Conservation (phyloP, 2,329 filamentous ascomycete species). For the Calonectria pteridis region DNA sequence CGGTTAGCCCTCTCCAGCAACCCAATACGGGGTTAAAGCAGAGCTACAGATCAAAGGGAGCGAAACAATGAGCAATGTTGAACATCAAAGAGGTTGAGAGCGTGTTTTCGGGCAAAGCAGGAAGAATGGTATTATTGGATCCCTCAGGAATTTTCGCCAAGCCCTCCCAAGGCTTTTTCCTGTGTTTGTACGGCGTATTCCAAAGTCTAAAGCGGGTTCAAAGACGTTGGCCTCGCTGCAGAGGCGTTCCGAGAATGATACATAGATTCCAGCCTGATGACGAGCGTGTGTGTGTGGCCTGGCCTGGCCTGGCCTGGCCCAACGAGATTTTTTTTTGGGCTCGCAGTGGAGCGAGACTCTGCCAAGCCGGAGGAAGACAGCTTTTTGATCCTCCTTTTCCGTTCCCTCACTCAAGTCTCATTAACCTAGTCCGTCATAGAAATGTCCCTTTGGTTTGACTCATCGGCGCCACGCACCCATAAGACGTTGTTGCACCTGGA, state of each 20-base stretch:
- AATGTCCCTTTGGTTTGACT: slow-evolving; percentile 64
- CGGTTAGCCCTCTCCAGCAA: not conserved
- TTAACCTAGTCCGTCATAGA: slow-evolving; percentile 58
- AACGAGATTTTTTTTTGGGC: not conserved
- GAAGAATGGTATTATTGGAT: slow-evolving; percentile 15
- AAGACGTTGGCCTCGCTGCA: slow-evolving; percentile 3
- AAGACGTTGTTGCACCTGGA: slow-evolving; percentile 94
- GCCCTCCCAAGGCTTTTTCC: slow-evolving; percentile 4
- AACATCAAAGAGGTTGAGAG: not conserved
- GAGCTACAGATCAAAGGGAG: not conserved
- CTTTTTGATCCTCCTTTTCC: not conserved
- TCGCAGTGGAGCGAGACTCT: not conserved
- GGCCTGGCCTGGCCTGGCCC: slow-evolving; percentile 3
- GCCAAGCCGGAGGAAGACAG: not conserved
- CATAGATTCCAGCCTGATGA: slow-evolving; percentile 12
- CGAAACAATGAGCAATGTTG: not conserved
- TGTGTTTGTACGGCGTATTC: not conserved
- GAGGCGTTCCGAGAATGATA: slow-evolving; percentile 14
- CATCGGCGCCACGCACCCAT: slow-evolving; percentile 79
- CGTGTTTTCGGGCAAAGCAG: not conserved
- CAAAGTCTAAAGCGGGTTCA: slow-evolving; percentile 9
- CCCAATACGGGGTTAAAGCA: not conserved
- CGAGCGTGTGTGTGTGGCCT: not conserved
- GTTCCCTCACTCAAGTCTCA: slow-evolving; percentile 7
- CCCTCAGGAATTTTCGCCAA: slow-evolving; percentile 9